phyloP scores from a whole-genome alignment of 352 stramenopile species.

The Phytopythium litorale region DNA sequence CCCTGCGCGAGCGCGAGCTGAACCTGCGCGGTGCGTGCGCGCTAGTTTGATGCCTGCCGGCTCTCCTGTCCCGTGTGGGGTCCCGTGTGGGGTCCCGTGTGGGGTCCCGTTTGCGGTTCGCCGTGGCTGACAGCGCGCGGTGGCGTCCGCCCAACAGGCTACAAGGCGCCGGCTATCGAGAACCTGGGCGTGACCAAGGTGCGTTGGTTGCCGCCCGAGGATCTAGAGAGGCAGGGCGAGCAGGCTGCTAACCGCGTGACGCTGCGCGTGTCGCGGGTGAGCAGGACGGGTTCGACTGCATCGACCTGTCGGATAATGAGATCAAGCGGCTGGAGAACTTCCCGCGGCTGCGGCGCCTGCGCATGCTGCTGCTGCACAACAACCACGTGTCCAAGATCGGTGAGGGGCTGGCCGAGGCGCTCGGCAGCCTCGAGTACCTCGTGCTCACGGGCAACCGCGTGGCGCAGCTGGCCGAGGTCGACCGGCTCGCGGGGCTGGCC shows the following conservation, averaged over 20 bases:
- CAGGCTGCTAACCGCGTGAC: neutral
- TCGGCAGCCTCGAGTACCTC: conserved; percentile 86
- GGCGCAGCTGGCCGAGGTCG: conserved; percentile 75
- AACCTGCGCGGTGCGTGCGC: conserved; percentile 79
- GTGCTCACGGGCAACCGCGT: conserved; percentile 92
- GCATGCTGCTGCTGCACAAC: conserved; percentile 92
- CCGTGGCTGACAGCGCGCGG: neutral
- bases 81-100: no score
- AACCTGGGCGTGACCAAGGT: conserved; percentile 92
- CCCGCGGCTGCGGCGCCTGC: conserved; percentile 79
- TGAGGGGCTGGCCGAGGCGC: conserved; percentile 61
- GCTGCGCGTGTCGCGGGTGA: neutral
- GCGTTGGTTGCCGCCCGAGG: neutral
- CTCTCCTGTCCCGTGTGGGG: no score
- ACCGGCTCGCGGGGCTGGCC: conserved; percentile 64
- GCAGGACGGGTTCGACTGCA: conserved; percentile 92
- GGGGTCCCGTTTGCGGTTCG: no score
- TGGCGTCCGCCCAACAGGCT: conserved; percentile 33
- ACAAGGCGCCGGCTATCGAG: conserved; percentile 91
- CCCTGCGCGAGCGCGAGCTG: conserved; percentile 89
- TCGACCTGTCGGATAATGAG: conserved; percentile 94
- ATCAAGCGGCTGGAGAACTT: conserved; percentile 96
- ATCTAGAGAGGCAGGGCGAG: no score
- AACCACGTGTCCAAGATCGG: conserved; percentile 90
- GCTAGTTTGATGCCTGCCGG: neutral